Base-by-base conservation (phyloP, 805 yeast genomes). In the Scheffersomyces spartinae region DNA sequence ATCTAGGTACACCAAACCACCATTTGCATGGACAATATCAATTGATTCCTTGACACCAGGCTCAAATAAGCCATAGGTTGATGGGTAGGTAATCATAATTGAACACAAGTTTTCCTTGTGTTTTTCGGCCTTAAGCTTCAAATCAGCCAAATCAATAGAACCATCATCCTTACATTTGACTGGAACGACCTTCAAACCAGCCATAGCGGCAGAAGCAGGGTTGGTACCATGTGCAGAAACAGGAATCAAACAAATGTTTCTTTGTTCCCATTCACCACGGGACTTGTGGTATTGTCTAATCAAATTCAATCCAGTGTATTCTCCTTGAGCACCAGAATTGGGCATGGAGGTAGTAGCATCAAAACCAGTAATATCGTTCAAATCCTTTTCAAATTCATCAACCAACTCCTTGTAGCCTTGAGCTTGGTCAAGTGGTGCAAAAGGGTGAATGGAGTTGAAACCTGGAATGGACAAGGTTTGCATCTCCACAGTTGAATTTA, bases 311-410 rank as follows among this genome's bases (percentile, higher is more conserved):
- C 98, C 98, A 9, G 97, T 72, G 56, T 80, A 91, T 55, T 91
- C 98, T 53, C 98, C 98, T 55, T 88, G 95, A 20, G 98, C 97
- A 39, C 98, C 98, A 20, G 96, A 83, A 50, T 91, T 91, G 35
- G 98, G 98, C 76, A 84, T 93, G 32, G 83, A 60, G 3, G 96
- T 81, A 12, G 94, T 78, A 20, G 82, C 88, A 33, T 75, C 82
- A 44, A 91, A 84, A 0, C 97, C 97, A 7, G 98, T 88, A 36
- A 91, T 86, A 36, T 80, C 83, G 29, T 86, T 81, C 38, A 91
- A 63, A 52, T 91, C 97, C 18, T 63, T 58, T 50, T 82, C 94
- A 17, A 91, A 68, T 45, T 82, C 94, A 13, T 53, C 45, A 26
- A 86, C 71, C 32, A 91, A 55, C 46, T 80, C 78, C 37, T 66